phyloP scores from a whole-genome alignment of 768 basidiomycete species.

The Tylopilus balloui region DNA sequence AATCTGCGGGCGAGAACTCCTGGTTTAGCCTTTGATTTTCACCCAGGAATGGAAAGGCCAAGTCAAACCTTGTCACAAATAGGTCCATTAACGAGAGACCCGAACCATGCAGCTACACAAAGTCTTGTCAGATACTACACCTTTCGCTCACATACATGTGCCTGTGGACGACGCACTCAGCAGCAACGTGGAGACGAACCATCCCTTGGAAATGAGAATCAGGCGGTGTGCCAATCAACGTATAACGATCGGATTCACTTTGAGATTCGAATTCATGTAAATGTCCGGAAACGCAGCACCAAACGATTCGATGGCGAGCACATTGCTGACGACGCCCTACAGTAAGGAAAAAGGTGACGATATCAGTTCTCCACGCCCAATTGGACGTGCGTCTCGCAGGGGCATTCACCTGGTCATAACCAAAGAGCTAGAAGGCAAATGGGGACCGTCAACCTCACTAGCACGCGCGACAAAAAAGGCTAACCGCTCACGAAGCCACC shows the following conservation, averaged over 20 bases:
- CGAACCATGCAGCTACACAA: constrained; percentile 28
- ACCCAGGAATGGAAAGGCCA: not conserved
- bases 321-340: constrained; percentile 30
- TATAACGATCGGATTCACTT: constrained; percentile 9
- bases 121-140: constrained; percentile 5
- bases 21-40: not conserved
- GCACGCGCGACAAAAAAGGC: not conserved
- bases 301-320: constrained; percentile 33
- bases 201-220: constrained; percentile 20
- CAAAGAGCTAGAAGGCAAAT: constrained; percentile 23
- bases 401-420: constrained; percentile 27
- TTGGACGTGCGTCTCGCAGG: not conserved
- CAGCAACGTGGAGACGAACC: constrained; percentile 29
- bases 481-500: constrained; percentile 29
- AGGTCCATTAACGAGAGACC: constrained; percentile 29
- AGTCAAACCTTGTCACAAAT: constrained; percentile 28
- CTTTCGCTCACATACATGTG: not conserved
- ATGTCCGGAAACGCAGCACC: constrained; percentile 32
- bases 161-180: constrained; percentile 18
- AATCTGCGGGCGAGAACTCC: constrained; percentile 11
- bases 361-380: too few species aligned
- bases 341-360: not conserved
- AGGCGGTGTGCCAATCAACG: not conserved
- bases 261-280: constrained; percentile 26
- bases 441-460: not conserved